These are phyloP conservation scores for Aureobasidium sp. DNA, from an alignment of 2,329 filamentous ascomycete genomes.

Conservation along the genomic window DNA sequence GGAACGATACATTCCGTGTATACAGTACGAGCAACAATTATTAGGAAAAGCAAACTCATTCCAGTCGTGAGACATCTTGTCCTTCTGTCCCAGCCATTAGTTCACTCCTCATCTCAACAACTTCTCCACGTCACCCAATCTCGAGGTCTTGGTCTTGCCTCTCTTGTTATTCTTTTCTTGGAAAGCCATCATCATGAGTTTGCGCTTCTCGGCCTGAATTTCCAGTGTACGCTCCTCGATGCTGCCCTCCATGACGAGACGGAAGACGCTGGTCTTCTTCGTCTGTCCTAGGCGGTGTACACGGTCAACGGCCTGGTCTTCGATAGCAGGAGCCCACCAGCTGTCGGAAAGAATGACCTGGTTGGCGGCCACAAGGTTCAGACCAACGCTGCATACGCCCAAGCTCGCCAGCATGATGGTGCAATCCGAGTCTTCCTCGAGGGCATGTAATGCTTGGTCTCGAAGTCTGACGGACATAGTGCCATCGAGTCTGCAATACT, in stretches of 20 bases:
- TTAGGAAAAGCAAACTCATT: not conserved
- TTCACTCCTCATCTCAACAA: slow-evolving; percentile 25
- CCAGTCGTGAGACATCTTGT: not conserved
- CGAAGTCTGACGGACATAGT: slow-evolving; percentile 64
- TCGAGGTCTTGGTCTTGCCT: slow-evolving; percentile 46
- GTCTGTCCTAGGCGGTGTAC: slow-evolving; percentile 82
- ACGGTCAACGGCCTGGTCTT: slow-evolving; percentile 84
- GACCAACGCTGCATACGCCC: slow-evolving; percentile 73
- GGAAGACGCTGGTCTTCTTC: slow-evolving; percentile 69
- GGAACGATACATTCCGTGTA: not conserved
- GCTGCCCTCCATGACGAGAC: slow-evolving; percentile 70
- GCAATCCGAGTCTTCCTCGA: slow-evolving; percentile 61
- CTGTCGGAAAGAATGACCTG: slow-evolving; percentile 77
- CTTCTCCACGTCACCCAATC: slow-evolving; percentile 37
- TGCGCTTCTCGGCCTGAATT: slow-evolving; percentile 72
- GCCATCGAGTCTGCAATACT: slow-evolving; percentile 70
- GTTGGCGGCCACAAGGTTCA: slow-evolving; percentile 80
- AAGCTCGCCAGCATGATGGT: slow-evolving; percentile 76
- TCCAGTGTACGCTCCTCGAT: slow-evolving; percentile 76
- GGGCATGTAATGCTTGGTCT: slow-evolving; percentile 61
- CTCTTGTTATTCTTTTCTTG: slow-evolving; percentile 56
- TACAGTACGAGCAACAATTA: not conserved
- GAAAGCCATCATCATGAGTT: slow-evolving; percentile 72
- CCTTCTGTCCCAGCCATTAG: not conserved
- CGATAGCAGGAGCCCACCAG: slow-evolving; percentile 91